phyloP scores from a whole-genome alignment of 495 filamentous ascomycete species.

The Annulohypoxylon maeteangense region DNA sequence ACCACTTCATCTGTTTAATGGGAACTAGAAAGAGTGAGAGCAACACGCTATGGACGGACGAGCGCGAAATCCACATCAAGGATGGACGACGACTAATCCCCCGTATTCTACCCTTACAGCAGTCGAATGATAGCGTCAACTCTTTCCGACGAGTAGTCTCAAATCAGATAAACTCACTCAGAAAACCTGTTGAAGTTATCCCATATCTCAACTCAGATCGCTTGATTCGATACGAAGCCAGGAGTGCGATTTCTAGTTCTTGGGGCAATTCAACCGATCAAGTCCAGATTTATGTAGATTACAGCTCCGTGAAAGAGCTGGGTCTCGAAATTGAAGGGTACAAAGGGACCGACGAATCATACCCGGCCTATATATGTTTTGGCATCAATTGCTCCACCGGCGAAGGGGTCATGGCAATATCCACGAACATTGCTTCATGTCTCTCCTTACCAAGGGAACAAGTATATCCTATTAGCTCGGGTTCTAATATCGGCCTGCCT shows the following conservation, averaged over 20 bases:
- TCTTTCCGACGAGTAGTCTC: slow-evolving; percentile 51
- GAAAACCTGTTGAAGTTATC: slow-evolving; percentile 43
- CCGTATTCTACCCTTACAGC: slow-evolving; percentile 53
- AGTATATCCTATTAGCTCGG: not conserved
- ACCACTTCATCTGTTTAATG: slow-evolving; percentile 47
- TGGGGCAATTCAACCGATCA: not conserved
- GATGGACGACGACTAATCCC: slow-evolving; percentile 48
- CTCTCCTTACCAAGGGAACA: slow-evolving; percentile 21
- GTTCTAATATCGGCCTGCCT: not conserved
- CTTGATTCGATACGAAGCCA: slow-evolving; percentile 34
- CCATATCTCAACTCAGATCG: slow-evolving; percentile 2
- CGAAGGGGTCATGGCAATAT: slow-evolving; percentile 45
- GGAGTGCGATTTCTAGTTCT: not conserved
- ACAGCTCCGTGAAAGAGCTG: slow-evolving; percentile 49
- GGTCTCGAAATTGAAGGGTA: slow-evolving; percentile 22
- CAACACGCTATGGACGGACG: slow-evolving; percentile 43
- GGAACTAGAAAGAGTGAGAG: not conserved
- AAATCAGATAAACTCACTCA: slow-evolving; percentile 45
- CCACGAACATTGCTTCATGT: slow-evolving; percentile 48
- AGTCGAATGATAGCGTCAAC: slow-evolving; percentile 52
- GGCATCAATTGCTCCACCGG: slow-evolving; percentile 44
- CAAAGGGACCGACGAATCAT: no score
- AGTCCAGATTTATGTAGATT: slow-evolving; percentile 48
- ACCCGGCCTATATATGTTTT: slow-evolving; percentile 43
- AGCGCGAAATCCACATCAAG: slow-evolving; percentile 54